phyloP scores from a whole-genome alignment of 129 eudicot genomes.

The Gnaphalium uliginosum region DNA sequence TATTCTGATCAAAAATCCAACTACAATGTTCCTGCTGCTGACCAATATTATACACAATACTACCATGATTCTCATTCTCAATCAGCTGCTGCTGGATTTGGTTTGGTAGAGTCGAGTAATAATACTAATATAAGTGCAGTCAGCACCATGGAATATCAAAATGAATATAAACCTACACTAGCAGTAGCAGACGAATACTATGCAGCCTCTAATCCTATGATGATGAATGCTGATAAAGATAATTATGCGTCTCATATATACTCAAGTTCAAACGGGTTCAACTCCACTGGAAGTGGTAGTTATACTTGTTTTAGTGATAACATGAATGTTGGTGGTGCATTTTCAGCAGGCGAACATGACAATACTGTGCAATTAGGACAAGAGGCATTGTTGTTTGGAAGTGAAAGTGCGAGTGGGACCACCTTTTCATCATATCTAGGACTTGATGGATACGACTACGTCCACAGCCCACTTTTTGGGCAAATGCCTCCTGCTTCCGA shows the following conservation, averaged over 20 bases:
- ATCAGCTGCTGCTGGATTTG: constrained; percentile 25
- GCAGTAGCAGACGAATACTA: constrained; percentile 3
- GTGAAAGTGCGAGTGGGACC: neutral
- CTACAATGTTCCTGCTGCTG: constrained; percentile 10
- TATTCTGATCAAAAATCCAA: constrained; percentile 7
- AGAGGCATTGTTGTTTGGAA: constrained; percentile 14
- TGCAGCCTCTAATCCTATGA: neutral
- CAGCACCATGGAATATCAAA: constrained; percentile 5
- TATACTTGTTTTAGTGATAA: neutral
- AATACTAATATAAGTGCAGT: neutral
- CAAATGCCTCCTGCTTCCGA: constrained; percentile 46
- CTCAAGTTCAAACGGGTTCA: constrained; percentile 17
- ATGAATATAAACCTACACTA: neutral
- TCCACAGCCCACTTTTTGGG: constrained; percentile 51
- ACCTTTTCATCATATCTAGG: constrained; percentile 34
- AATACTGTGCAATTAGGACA: constrained; percentile 7
- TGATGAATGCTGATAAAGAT: neutral
- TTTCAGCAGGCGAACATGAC: constrained; percentile 8
- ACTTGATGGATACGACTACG: constrained; percentile 35
- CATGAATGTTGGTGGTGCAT: neutral
- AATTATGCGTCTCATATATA: neutral
- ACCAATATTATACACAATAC: constrained; percentile 12
- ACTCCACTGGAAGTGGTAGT: constrained; percentile 6
- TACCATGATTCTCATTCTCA: neutral
- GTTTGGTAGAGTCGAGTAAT: constrained; percentile 15